Evolutionary conservation across 1,284 basidiomycete genomes (phyloP), one percentile per base, ranked within the genome.

Genomic region (Sanghuangporus baumii): DNA sequence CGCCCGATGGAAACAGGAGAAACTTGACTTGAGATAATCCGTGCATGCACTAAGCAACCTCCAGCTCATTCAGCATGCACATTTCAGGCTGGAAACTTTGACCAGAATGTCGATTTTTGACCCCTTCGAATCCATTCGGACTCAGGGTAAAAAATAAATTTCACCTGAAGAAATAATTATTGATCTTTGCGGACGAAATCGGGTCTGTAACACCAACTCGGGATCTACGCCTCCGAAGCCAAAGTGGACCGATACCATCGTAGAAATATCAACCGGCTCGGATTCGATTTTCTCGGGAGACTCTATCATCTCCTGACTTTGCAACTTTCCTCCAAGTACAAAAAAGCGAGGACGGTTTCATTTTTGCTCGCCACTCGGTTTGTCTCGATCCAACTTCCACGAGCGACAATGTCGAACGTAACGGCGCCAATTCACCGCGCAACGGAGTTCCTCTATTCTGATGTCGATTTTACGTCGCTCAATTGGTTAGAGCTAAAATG

Each of bases 401-500:
- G 26, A 18, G 16, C 26, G 41, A 36, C 47, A 47, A 48, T 46
- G 40, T 46, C n/a, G 43, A 50, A 50, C 34, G 55, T 23, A 16
- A 41, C 55, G 6, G 55, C 59, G 6, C 47, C 48, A 11, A 11
- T 46, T 46, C 37, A 60, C 34, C 23, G 65, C 26, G 67, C 68
- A 41, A 71, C 62, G 7, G 64, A 80, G 14, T 70, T 77, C 58
- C 77, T 88, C 46, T 89, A 89, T 64, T 77, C 81, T 3, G 75
- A 78, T 68, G 78, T 81, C 57, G 88, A 94, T 74, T 80, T 91
- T 62, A 72, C 80, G 26, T 78, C 84, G 60, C 81, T 96, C 57
- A 87, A 75, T 70, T 91, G 86, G 87, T 69, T 91, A 58, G 94
- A 96, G 76, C 80, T 84, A 61, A 77, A 86, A 69, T 96, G 93